Evolutionary conservation across 2,329 filamentous ascomycete genomes (phyloP), one percentile per base, ranked within the genome.

Genomic region (Aureobasidium melanogenum): DNA sequence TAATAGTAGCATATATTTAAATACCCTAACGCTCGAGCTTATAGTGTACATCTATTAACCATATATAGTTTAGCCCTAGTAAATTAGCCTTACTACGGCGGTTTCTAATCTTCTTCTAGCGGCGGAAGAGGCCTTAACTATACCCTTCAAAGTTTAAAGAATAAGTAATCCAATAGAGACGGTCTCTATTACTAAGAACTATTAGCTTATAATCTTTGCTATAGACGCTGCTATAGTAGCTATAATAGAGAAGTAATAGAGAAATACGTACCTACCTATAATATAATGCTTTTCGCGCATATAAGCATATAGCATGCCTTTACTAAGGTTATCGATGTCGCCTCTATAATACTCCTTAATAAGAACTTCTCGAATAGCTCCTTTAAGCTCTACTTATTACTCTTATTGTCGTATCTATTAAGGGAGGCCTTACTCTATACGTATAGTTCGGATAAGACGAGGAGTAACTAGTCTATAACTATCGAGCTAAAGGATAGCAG

Each of bases 21-120:
- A n/a, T n/a, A n/a, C n/a, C n/a, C n/a, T n/a, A n/a, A n/a, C n/a
- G n/a, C n/a, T n/a, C n/a, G n/a, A n/a, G n/a, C n/a, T n/a, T n/a
- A n/a, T n/a, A 59, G 19, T 59, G 7, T 10, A 32, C 10, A 50
- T 59, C 36, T 47, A 59, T 59, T 30, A 46, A 59, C 43, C 50
- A 59, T 19, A 36, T 34, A 26, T 59, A 59, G 43, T 59, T 59
- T 32, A 36, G 56, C 19, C 28, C 43, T 44, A 48, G 43, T 17
- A 30, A 17, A 15, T 12, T 50, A 50, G 19, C 22, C 32, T 15
- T 32, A 58, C 52, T 17, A 74, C 72, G 69, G 55, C n/a, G n/a
- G n/a, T n/a, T n/a, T n/a, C 24, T 52, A 36, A 39, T 39, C 34
- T 36, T 36, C n/a, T 15, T 36, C 24, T 24, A 38, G 14, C 8